Evolutionary conservation across 1,139 yeast species (phyloP).

Genomic region (Wickerhamomyces sp.): DNA sequence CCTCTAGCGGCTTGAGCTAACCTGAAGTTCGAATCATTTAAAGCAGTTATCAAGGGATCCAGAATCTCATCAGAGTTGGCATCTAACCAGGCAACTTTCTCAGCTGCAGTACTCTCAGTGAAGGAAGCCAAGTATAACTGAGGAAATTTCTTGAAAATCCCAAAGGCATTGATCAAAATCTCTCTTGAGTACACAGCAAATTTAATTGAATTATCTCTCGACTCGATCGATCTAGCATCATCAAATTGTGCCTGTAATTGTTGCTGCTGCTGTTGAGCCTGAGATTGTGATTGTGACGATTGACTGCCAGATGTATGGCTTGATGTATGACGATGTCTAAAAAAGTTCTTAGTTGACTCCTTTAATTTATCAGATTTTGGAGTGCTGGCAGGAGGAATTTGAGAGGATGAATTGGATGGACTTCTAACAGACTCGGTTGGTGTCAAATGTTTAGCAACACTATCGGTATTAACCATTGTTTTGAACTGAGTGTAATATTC

Average conservation of each 20-base stretch:
- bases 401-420: conserved; percentile 14
- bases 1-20: conserved; percentile 19
- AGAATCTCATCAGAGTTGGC: conserved; percentile 9
- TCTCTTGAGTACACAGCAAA: conserved; percentile 21
- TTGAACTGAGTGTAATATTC: conserved; percentile 12
- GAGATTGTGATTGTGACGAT: not conserved
- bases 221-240: conserved; percentile 12
- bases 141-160: conserved; percentile 23
- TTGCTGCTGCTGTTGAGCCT: not conserved
- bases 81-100: conserved; percentile 11
- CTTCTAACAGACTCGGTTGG: conserved; percentile 8
- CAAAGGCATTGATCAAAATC: conserved; percentile 20
- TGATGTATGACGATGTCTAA: conserved; percentile 18
- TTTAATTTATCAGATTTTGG: conserved; percentile 23
- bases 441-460: too few species aligned
- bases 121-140: conserved; percentile 18
- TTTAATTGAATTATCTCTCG: conserved; percentile 8
- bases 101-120: conserved; percentile 16
- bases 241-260: conserved; percentile 3
- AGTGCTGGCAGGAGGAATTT: conserved; percentile 6
- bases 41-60: conserved; percentile 23
- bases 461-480: not conserved
- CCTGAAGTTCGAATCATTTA: conserved; percentile 21
- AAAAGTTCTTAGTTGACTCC: conserved; percentile 19
- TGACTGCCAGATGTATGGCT: conserved; percentile 8